Percentiles rank a stretch among this genome's conserved stretches.
These are phyloP conservation scores for Anthracocystis walkeri DNA, from an alignment of 1,284 basidiomycete genomes.

Conservation along the genomic window DNA sequence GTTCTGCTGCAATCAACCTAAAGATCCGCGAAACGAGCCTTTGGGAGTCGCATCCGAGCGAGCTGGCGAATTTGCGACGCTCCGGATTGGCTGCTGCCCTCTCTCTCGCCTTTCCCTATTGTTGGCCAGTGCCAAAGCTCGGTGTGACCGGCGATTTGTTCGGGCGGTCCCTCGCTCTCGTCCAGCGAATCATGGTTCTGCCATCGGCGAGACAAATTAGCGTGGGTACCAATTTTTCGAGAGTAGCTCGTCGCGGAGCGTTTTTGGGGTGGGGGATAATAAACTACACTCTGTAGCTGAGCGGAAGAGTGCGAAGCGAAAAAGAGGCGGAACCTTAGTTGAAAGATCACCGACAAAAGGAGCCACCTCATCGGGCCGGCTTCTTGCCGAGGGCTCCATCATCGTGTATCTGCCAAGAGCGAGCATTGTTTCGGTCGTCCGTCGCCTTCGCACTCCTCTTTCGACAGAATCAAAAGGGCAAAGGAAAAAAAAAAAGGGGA, in stretches of 20 bases:
- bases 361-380: constrained; percentile 18
- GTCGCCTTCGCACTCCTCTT: not conserved
- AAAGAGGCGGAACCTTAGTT: not conserved
- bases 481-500: not conserved
- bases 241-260: not conserved
- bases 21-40: no score
- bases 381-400: constrained; percentile 1
- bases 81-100: constrained; percentile 1
- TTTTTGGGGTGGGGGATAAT: not conserved
- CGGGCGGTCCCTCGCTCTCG: not conserved
- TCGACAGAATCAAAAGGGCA: not conserved
- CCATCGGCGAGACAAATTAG: not conserved
- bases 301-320: not conserved
- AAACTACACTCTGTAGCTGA: no score
- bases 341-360: constrained; percentile 2
- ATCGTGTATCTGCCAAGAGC: constrained; percentile 3
- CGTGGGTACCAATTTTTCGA: not conserved
- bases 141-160: constrained; percentile 8
- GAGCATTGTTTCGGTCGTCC: constrained; percentile 4
- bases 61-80: no score
- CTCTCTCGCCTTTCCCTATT: constrained; percentile 6
- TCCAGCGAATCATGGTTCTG: constrained; percentile 4
- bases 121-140: no score
- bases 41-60: no score
- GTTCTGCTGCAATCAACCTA: no score